These are phyloP conservation scores for Phialophora verrucosa DNA, from an alignment of 2,329 filamentous ascomycete species.

Conservation along the genomic window DNA sequence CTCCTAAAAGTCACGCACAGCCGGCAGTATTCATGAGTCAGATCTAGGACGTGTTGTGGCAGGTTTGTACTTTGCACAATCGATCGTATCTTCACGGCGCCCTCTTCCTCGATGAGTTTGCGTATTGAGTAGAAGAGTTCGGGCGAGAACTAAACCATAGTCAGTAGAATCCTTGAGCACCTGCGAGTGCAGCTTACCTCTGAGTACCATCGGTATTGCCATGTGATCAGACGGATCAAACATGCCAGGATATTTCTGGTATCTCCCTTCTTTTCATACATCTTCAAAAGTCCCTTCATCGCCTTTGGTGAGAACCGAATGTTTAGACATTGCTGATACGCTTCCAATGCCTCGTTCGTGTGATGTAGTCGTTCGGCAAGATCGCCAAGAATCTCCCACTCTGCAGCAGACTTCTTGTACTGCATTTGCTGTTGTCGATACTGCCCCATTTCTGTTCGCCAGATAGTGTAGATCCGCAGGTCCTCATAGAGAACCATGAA, in stretches of 20 bases:
- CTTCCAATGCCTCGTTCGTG: conserved; percentile 86
- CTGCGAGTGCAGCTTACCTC: conserved; percentile 63
- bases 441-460: conserved; percentile 97
- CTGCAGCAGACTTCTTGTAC: conserved; percentile 95
- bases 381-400: conserved; percentile 97
- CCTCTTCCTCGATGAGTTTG: conserved; percentile 94
- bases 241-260: conserved; percentile 80
- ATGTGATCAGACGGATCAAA: conserved; percentile 90
- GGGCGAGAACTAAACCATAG: conserved; percentile 74
- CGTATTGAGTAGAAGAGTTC: conserved; percentile 85
- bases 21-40: conserved; percentile 95
- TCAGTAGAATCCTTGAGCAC: background rate
- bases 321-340: conserved; percentile 84
- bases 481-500: conserved; percentile 99
- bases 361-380: conserved; percentile 93
- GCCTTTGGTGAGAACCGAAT: conserved; percentile 94
- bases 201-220: conserved; percentile 99
- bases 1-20: conserved; percentile 94
- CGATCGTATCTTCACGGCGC: conserved; percentile 93
- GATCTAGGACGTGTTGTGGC: conserved; percentile 87
- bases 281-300: conserved; percentile 79
- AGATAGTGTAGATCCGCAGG: conserved; percentile 97
- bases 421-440: conserved; percentile 91
- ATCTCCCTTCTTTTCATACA: conserved; percentile 78
- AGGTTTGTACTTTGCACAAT: conserved; percentile 96